These are phyloP conservation scores for Boletus fagicola DNA, from an alignment of 768 basidiomycete genomes.

Conservation along the genomic window DNA sequence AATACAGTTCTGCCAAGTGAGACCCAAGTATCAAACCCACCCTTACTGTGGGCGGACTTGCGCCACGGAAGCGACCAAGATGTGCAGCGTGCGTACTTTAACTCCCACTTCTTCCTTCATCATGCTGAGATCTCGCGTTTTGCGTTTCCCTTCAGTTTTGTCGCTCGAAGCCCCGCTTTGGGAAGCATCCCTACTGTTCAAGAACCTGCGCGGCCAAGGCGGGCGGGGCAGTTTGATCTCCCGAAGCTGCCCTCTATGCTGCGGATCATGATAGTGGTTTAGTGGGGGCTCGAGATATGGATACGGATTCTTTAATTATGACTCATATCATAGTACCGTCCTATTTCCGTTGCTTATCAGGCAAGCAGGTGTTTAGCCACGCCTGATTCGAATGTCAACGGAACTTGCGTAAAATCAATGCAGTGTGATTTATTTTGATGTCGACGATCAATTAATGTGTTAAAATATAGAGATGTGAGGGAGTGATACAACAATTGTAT, in stretches of 20 bases:
- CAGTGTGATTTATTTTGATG: background rate
- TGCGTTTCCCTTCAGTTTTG: constrained; percentile 22
- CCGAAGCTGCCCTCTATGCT: background rate
- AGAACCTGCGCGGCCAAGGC: constrained; percentile 32
- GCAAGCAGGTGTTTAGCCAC: background rate
- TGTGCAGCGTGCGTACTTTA: constrained; percentile 26
- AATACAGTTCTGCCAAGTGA: constrained; percentile 51
- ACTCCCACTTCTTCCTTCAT: background rate
- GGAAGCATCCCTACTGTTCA: constrained; percentile 36
- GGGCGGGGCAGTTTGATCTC: constrained; percentile 14
- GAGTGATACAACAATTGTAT: background rate
- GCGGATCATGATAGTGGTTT: background rate
- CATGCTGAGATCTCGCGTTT: constrained; percentile 6
- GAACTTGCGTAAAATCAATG: background rate
- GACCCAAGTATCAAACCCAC: constrained; percentile 57
- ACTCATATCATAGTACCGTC: constrained; percentile 17
- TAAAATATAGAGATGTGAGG: background rate
- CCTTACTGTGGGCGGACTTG: constrained; percentile 68
- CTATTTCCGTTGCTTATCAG: constrained; percentile 5
- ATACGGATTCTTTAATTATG: constrained; percentile 17
- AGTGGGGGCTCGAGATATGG: background rate
- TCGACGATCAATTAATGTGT: background rate
- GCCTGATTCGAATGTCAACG: background rate
- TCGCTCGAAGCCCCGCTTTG: constrained; percentile 31
- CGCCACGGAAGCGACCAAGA: constrained; percentile 43